Conservation (phyloP, 257 asterid genomes). For the Solanum chaucha region DNA sequence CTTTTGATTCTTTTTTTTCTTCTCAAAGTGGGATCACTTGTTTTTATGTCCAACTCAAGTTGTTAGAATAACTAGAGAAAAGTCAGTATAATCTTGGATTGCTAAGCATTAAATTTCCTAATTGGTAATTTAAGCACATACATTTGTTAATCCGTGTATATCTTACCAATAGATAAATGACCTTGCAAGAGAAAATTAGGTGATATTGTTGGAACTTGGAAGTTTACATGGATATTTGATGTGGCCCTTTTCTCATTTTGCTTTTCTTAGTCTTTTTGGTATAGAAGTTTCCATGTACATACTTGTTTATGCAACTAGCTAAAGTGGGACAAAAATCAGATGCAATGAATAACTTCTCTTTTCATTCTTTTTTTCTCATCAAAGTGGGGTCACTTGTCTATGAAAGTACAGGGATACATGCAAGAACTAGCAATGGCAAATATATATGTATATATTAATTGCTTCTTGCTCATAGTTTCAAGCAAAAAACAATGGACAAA, state of each 20-base stretch:
- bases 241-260: neutral
- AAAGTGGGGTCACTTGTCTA: neutral
- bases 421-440: neutral
- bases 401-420: neutral
- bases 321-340: neutral
- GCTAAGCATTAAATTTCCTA: neutral
- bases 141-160: too few species aligned
- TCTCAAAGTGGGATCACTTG: too few species aligned
- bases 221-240: neutral
- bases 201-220: neutral
- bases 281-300: neutral
- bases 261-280: neutral
- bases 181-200: neutral
- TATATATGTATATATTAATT: neutral
- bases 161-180: neutral
- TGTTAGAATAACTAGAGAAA: neutral
- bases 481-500: neutral
- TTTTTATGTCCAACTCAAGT: neutral
- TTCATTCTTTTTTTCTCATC: neutral
- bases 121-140: neutral
- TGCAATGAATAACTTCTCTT: neutral
- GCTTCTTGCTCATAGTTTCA: neutral
- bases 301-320: neutral
- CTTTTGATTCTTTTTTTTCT: neutral
- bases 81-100: neutral